Percentiles rank a stretch among this genome's conserved stretches.
phyloP scores from a whole-genome alignment of 306 rosid genomes.

The Sicyos baderoa region DNA sequence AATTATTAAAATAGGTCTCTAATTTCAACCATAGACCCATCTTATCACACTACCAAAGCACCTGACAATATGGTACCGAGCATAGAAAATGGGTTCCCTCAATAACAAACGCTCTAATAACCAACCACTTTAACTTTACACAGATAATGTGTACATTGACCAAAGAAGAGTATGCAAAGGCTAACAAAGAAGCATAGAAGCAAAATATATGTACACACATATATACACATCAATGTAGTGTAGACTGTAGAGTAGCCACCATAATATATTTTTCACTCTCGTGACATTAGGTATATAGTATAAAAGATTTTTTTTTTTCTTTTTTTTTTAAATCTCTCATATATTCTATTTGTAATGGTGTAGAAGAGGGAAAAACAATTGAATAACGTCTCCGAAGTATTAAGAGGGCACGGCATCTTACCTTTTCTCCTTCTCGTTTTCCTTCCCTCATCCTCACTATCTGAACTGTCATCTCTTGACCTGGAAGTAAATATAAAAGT shows the following conservation, averaged over 20 bases:
- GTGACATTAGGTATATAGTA: neutral
- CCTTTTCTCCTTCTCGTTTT: conserved; percentile 50
- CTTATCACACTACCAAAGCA: neutral
- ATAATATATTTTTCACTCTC: neutral
- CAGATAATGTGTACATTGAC: neutral
- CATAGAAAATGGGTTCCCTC: neutral
- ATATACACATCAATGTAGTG: neutral
- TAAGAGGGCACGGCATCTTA: conserved; percentile 20
- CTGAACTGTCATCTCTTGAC: conserved; percentile 50
- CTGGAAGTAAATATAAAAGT: conserved; percentile 34
- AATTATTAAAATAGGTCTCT: neutral
- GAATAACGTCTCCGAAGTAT: neutral
- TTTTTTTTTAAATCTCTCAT: neutral
- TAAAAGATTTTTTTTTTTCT: neutral
- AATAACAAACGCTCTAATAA: neutral
- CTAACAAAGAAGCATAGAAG: neutral
- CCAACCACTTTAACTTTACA: too few species aligned
- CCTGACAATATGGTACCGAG: neutral
- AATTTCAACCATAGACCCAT: neutral
- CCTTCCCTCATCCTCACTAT: conserved; percentile 34
- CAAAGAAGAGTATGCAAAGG: neutral
- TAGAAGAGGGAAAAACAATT: neutral
- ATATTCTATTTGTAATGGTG: neutral
- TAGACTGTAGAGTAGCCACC: neutral
- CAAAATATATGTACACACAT: neutral